Base-by-base conservation (phyloP, 2,329 filamentous ascomycete genomes). In the Hypomyces rosellus region DNA sequence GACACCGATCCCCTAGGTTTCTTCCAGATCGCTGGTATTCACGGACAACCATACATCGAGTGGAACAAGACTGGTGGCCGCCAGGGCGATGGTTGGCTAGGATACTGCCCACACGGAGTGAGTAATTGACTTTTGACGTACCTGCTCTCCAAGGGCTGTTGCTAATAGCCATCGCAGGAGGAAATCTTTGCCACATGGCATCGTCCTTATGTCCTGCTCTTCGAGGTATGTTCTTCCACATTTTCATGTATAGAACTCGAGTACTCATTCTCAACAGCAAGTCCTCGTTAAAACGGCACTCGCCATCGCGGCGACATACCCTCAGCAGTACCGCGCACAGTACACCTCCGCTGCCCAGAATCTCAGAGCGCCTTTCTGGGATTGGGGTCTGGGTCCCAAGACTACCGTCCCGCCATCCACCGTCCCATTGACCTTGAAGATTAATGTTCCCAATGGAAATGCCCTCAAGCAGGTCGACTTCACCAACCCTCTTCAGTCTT, bases 101-200 rank as follows among this genome's bases (percentile, higher is more conserved):
- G 71, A 30, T 76, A 73, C 57, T 77, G 74, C 46, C 74, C 73
- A 14, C 74, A 79, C 44, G 66, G 67, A 51, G 75, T 78, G 65
- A 57, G 67, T 58, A 16, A 12, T 20, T 18, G 40, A 42, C 5
- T 4, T 20, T n/a, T n/a, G n/a, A n/a, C n/a, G 3, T 20, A 5
- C 20, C 15, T 51, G n/a, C 45, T 45, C 18, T 20, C 16, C 8
- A 8, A 22, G 25, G 14, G 40, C 15, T 42, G 20, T 14, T 6
- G 15, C n/a, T 14, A 22, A 16, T 18, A 12, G 36, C 45, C 50
- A 20, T 41, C 18, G 14, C 38, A 77, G 75, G 73, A 78, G 59
- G 63, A 69, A n/a, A 60, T 74, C 20, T 78, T 81, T 54, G 59
- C 72, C 6, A 63, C 74, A 15, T 82, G 77, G 80, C 80, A 84